Evolutionary conservation across 805 yeast species (phyloP).

Genomic region (Metschnikowia aberdeeniae): DNA sequence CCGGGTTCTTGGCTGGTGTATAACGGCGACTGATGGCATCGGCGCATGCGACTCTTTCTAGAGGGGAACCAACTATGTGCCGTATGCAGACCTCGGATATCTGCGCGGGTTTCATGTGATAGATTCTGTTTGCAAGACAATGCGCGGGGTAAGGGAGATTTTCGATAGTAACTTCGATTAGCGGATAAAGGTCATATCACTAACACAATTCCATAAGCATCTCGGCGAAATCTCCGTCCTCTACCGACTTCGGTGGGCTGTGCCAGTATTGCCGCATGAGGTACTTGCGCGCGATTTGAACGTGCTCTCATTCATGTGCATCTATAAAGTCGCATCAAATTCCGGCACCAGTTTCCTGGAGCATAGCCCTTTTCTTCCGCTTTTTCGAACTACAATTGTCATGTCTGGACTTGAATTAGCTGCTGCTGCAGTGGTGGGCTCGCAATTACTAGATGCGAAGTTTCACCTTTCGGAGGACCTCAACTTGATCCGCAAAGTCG

Average conservation of each 20-base stretch:
- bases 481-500: constrained; percentile 43
- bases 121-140: not conserved
- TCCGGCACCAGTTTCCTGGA: not conserved
- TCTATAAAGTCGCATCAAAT: constrained; percentile 3
- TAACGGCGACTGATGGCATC: not conserved
- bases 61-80: not conserved
- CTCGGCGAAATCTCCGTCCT: too few relatives aligned
- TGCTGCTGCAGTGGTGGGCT: constrained; percentile 41
- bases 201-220: too few relatives aligned
- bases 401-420: constrained; percentile 39
- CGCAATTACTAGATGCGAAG: constrained; percentile 46
- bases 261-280: too few relatives aligned
- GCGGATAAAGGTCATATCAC: too few relatives aligned
- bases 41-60: not conserved
- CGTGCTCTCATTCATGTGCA: constrained; percentile 4
- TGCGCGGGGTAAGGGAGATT: not conserved
- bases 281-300: constrained; percentile 1
- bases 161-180: too few relatives aligned
- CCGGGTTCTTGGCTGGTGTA: constrained; percentile 18
- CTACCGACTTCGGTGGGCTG: too few relatives aligned
- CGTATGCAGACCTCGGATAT: constrained; percentile 4
- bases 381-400: not conserved
- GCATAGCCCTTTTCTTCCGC: not conserved
- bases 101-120: not conserved
- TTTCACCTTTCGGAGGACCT: constrained; percentile 51